Evolutionary conservation across 1,284 basidiomycete species (phyloP).

Genomic region (Gymnopus androsaceus): DNA sequence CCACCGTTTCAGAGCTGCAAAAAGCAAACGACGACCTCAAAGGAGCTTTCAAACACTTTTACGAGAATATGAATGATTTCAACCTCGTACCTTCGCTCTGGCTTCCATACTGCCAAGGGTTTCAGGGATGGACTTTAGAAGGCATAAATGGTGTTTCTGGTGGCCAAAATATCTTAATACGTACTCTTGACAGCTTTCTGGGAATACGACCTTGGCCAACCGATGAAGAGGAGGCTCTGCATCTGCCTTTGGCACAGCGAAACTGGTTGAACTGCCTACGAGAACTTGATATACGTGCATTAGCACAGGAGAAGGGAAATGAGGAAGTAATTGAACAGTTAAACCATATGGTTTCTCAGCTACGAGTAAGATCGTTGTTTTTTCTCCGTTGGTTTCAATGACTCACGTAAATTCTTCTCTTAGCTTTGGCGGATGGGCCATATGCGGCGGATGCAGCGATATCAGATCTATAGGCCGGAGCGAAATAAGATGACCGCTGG

Average conservation of each 20-base stretch:
- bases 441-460: conserved; percentile 25
- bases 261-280: conserved; percentile 23
- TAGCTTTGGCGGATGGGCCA: conserved; percentile 27
- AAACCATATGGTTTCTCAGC: conserved; percentile 23
- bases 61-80: conserved; percentile 20
- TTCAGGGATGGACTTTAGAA: conserved; percentile 27
- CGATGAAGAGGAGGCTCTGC: conserved; percentile 21
- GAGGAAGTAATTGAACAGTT: conserved; percentile 18
- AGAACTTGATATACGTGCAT: conserved; percentile 23
- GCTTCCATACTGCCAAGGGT: conserved; percentile 26
- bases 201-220: conserved; percentile 23
- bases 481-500: conserved; percentile 27
- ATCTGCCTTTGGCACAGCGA: conserved; percentile 20
- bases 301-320: conserved; percentile 13
- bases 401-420: background rate
- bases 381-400: background rate
- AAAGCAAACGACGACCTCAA: conserved; percentile 20
- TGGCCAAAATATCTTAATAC: conserved; percentile 23
- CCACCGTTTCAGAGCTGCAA: conserved; percentile 17
- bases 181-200: conserved; percentile 24
- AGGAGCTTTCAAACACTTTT: conserved; percentile 21
- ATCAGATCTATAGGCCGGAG: conserved; percentile 24
- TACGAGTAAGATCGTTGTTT: conserved; percentile 19
- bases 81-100: conserved; percentile 20
- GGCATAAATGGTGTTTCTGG: conserved; percentile 25